Evolutionary conservation across 768 basidiomycete genomes (phyloP).

Genomic region (Astraeus odoratus): DNA sequence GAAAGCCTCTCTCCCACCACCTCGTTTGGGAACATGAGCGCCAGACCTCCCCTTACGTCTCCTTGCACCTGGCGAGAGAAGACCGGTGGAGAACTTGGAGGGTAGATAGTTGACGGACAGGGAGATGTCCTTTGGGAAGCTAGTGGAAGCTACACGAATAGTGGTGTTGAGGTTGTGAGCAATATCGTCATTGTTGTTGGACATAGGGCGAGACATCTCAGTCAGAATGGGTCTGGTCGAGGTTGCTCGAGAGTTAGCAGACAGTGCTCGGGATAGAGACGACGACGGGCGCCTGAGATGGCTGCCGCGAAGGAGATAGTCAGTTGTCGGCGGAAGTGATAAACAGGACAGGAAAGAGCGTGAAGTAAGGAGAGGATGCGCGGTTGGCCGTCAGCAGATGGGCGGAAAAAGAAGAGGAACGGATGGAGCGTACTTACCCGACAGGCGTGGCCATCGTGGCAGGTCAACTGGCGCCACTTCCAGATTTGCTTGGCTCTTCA

Average conservation of each 20-base stretch:
- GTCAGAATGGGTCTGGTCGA: conserved; percentile 45
- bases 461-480: too few relatives aligned
- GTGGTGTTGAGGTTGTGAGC: conserved; percentile 16
- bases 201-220: conserved; percentile 35
- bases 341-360: too few relatives aligned
- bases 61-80: conserved; percentile 36
- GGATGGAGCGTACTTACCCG: too few relatives aligned
- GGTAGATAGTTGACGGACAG: conserved; percentile 72
- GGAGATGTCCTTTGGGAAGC: conserved; percentile 17
- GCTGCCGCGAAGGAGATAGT: not conserved
- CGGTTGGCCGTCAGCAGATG: too few relatives aligned
- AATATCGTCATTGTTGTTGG: conserved; percentile 9
- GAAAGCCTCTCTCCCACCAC: conserved; percentile 42
- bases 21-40: not conserved
- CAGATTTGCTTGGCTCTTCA: too few relatives aligned
- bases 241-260: conserved; percentile 38
- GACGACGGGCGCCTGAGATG: conserved; percentile 24
- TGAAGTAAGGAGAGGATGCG: too few relatives aligned
- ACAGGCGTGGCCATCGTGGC: not conserved
- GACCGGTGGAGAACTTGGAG: conserved; percentile 55
- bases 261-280: conserved; percentile 31
- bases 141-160: conserved; percentile 5
- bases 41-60: conserved; percentile 14
- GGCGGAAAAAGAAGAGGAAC: not conserved
- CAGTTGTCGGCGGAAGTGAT: not conserved